phyloP scores from a whole-genome alignment of 2,329 filamentous ascomycete species.

The Dactylonectria estremocensis region DNA sequence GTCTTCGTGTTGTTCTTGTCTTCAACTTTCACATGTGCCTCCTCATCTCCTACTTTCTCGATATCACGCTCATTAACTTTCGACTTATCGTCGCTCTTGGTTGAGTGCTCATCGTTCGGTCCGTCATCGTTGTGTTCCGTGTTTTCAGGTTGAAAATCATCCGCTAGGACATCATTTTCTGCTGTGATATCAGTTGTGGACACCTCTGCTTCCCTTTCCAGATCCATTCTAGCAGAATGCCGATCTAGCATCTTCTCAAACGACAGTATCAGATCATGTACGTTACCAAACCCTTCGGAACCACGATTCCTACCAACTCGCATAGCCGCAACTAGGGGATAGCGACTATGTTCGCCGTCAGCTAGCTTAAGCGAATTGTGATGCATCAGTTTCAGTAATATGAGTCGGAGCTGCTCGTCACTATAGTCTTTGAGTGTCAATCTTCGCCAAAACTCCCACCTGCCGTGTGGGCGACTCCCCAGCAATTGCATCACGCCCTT shows the following conservation, averaged over 20 bases:
- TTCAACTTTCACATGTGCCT: no score
- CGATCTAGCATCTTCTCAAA: constrained; percentile 1
- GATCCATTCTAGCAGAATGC: neutral
- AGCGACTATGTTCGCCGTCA: neutral
- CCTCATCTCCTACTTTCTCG: no score
- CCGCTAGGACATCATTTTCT: neutral
- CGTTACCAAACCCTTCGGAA: neutral
- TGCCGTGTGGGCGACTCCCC: neutral
- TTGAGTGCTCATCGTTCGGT: no score
- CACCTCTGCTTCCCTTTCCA: neutral
- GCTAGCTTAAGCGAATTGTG: neutral
- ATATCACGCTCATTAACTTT: no score
- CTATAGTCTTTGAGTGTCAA: neutral
- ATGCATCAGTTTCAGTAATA: neutral
- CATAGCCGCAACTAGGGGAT: neutral
- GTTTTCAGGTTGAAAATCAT: neutral
- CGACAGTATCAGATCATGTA: neutral
- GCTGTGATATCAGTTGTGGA: no score
- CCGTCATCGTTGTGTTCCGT: neutral
- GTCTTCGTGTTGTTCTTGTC: no score
- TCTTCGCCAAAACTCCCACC: constrained; percentile 1
- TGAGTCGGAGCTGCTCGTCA: neutral
- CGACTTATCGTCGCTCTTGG: no score
- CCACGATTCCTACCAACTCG: neutral
- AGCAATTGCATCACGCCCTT: neutral